Conservation (phyloP, 2,329 filamentous ascomycete species). For the Aspergillus brunneoviolaceus region DNA sequence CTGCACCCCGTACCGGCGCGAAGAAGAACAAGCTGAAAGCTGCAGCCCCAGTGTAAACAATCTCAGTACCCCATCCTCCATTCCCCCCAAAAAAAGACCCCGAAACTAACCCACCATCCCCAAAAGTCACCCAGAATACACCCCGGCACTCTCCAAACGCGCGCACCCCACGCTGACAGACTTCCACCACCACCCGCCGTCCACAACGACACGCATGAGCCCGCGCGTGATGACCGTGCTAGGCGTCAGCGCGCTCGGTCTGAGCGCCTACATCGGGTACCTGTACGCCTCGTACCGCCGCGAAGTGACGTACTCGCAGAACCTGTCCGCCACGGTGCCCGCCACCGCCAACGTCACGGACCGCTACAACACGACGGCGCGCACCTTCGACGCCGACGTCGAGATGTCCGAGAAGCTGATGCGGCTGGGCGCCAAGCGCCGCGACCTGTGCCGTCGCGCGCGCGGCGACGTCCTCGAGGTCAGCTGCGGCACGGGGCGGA, state of each 20-base stretch:
- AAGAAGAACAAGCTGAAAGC: not conserved
- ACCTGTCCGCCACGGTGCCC: constrained; percentile 30
- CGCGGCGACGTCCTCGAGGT: constrained; percentile 51
- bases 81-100: too few species aligned
- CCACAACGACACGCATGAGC: constrained; percentile 23
- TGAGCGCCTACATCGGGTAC: constrained; percentile 46
- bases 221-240: constrained; percentile 38
- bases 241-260: constrained; percentile 39
- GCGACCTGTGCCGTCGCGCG: constrained; percentile 42
- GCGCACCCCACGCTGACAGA: constrained; percentile 26
- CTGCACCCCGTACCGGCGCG: constrained; percentile 5
- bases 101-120: too few species aligned
- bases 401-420: constrained; percentile 45
- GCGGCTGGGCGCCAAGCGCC: constrained; percentile 42
- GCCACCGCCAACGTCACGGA: constrained; percentile 43
- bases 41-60: too few species aligned
- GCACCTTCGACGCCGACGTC: constrained; percentile 48
- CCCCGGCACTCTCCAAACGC: constrained; percentile 22
- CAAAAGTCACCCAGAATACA: not conserved
- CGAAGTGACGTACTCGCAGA: constrained; percentile 33
- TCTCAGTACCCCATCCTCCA: too few species aligned
- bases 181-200: constrained; percentile 20
- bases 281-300: constrained; percentile 45
- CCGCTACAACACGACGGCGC: constrained; percentile 46
- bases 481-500: constrained; percentile 52